A percentile compares a stretch with the other conserved stretches of the same genome.
These are phyloP conservation scores for Fraxinus platypoda DNA, from an alignment of 305 asterid genomes.

Conservation along the genomic window DNA sequence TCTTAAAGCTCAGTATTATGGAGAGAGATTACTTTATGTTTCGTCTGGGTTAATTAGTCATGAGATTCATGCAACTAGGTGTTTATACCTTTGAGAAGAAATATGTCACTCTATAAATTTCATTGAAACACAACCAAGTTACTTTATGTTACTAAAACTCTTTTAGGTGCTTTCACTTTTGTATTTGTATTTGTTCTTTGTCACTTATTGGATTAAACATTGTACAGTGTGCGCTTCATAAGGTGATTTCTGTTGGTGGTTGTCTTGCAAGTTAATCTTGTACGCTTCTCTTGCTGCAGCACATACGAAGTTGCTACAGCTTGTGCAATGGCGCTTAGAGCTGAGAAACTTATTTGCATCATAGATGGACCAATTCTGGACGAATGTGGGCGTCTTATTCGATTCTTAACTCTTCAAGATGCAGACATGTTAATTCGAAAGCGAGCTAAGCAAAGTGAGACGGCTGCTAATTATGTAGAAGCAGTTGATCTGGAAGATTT, in stretches of 20 bases:
- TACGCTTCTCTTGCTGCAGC: conserved; percentile 48
- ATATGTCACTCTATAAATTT: not conserved
- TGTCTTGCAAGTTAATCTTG: not conserved
- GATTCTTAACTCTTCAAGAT: conserved; percentile 81
- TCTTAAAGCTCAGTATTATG: not conserved
- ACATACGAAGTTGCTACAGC: conserved; percentile 99
- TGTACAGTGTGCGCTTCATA: not conserved
- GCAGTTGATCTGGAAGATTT: conserved; percentile 69
- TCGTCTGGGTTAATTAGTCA: conserved; percentile 1
- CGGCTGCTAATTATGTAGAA: conserved; percentile 93
- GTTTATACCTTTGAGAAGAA: not conserved
- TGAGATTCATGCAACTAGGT: not conserved
- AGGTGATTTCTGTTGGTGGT: not conserved
- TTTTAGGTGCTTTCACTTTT: not conserved
- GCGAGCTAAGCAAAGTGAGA: conserved; percentile 87
- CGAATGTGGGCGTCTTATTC: conserved; percentile 70
- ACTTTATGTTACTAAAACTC: not conserved
- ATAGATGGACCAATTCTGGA: conserved; percentile 94
- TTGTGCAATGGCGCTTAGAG: conserved; percentile 89
- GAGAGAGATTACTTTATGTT: not conserved
- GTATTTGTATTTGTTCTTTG: not conserved
- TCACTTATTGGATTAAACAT: not conserved
- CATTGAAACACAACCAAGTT: not conserved
- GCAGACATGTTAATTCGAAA: conserved; percentile 83
- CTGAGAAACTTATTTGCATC: conserved; percentile 91